Evolutionary conservation across 2,329 filamentous ascomycete species (phyloP).

Genomic region (Penicillium sp.): DNA sequence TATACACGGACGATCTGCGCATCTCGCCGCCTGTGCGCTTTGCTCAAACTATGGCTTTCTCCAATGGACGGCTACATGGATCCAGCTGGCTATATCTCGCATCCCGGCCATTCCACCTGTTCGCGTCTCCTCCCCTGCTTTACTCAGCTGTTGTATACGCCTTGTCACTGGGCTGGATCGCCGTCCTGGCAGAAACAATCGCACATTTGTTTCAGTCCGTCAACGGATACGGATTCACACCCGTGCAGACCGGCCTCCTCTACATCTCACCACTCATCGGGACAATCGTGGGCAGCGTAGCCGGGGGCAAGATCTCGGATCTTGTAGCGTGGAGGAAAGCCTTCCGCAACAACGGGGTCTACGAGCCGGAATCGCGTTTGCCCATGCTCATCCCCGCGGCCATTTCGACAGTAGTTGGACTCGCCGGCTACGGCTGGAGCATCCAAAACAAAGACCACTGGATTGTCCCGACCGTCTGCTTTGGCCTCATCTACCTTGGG

Average conservation of each 20-base stretch:
- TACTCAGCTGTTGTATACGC: conserved; percentile 3
- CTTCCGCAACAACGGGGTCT: conserved; percentile 5
- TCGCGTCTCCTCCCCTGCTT: neutral
- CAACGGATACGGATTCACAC: conserved; percentile 8
- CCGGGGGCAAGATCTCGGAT: conserved; percentile 13
- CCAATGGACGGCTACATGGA: neutral
- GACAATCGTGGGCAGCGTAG: conserved; percentile 8
- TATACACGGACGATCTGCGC: conserved; percentile 9
- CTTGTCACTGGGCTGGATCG: conserved; percentile 4
- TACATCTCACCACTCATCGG: conserved; percentile 12
- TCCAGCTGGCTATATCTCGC: neutral
- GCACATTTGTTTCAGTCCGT: conserved; percentile 3
- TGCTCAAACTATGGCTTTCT: neutral
- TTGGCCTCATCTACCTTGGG: conserved; percentile 9
- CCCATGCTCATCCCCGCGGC: neutral
- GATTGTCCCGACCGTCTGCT: conserved; percentile 8
- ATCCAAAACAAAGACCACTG: neutral
- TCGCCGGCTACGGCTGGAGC: conserved; percentile 8
- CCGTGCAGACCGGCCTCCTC: conserved; percentile 3
- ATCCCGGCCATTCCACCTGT: neutral
- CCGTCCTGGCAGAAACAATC: conserved; percentile 8
- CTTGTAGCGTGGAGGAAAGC: neutral
- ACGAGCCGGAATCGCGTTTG: conserved; percentile 10
- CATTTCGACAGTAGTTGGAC: neutral
- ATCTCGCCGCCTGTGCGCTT: conserved; percentile 1